phyloP scores from a whole-genome alignment of 2,329 filamentous ascomycete genomes.

The Cytospora mali region DNA sequence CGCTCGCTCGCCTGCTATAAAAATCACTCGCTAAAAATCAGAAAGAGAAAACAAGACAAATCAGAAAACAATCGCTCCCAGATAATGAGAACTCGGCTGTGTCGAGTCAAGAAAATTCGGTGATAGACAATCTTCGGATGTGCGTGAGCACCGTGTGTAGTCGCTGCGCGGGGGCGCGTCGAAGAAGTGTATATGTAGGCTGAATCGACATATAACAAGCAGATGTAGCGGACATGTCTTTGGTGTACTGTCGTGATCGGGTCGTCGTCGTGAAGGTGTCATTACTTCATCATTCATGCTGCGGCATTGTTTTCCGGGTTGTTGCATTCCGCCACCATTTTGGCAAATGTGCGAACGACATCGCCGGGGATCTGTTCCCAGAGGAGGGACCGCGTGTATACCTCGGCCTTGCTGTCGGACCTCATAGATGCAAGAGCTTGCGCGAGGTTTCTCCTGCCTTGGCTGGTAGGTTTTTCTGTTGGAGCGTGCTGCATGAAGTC shows the following conservation, averaged over 20 bases:
- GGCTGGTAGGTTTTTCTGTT: conserved; percentile 57
- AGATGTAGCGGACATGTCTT: conserved; percentile 28
- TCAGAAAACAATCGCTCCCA: conserved; percentile 38
- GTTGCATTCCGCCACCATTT: conserved; percentile 81
- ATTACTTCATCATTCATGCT: conserved; percentile 40
- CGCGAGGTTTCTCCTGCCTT: conserved; percentile 73
- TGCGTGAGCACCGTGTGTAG: conserved; percentile 29
- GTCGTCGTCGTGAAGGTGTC: conserved; percentile 29
- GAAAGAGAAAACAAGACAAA: conserved; percentile 40
- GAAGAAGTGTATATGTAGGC: conserved; percentile 25
- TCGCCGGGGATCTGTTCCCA: conserved; percentile 94
- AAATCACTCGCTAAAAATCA: conserved; percentile 30
- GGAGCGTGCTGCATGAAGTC: conserved; percentile 66
- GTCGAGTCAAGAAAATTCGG: conserved; percentile 38
- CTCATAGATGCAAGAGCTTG: conserved; percentile 82
- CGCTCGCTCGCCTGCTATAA: conserved; percentile 44
- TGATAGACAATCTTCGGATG: conserved; percentile 33
- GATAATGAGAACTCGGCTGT: conserved; percentile 34
- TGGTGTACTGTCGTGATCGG: conserved; percentile 28
- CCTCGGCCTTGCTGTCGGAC: conserved; percentile 74
- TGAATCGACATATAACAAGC: conserved; percentile 29
- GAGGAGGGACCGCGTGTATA: conserved; percentile 88
- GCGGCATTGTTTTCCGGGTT: conserved; percentile 45
- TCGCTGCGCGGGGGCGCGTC: conserved; percentile 31
- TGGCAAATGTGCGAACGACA: conserved; percentile 88